These are phyloP conservation scores for Suillus spraguei DNA, from an alignment of 768 basidiomycete genomes.

Conservation along the genomic window DNA sequence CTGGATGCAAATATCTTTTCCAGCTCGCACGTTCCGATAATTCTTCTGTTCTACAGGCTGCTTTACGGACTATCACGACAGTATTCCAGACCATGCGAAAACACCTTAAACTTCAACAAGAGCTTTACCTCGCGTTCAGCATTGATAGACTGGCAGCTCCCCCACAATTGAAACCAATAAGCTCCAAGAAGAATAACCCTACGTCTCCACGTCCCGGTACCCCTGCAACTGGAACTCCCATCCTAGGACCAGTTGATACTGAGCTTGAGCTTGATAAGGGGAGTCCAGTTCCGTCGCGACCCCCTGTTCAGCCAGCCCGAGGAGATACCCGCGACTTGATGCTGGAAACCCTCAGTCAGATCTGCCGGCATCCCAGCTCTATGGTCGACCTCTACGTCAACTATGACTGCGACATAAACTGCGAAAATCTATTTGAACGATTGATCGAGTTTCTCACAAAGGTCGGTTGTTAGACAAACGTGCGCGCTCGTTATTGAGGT, in stretches of 20 bases:
- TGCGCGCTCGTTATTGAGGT: slow-evolving; percentile 9
- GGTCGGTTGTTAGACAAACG: slow-evolving; percentile 43
- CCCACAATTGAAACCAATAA: slow-evolving; percentile 28
- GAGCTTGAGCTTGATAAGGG: slow-evolving; percentile 51
- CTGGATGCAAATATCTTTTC: slow-evolving; percentile 96
- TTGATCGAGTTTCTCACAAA: slow-evolving; percentile 87
- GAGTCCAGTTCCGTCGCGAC: slow-evolving; percentile 51
- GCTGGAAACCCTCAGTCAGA: slow-evolving; percentile 81
- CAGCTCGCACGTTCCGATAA: slow-evolving; percentile 94
- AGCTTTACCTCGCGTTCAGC: slow-evolving; percentile 92
- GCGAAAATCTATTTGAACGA: slow-evolving; percentile 94
- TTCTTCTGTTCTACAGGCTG: slow-evolving; percentile 70
- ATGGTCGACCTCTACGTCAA: slow-evolving; percentile 96
- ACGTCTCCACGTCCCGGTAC: slow-evolving; percentile 58
- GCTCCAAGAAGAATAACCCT: slow-evolving; percentile 38
- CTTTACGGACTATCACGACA: slow-evolving; percentile 85
- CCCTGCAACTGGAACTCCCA: slow-evolving; percentile 47
- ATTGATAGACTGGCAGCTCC: slow-evolving; percentile 86
- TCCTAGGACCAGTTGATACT: slow-evolving; percentile 38
- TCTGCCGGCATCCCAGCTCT: slow-evolving; percentile 83
- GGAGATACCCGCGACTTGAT: slow-evolving; percentile 90
- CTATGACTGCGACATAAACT: slow-evolving; percentile 96
- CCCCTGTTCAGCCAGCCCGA: slow-evolving; percentile 73
- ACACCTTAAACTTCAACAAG: slow-evolving; percentile 91
- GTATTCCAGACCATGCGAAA: slow-evolving; percentile 86